Base-by-base conservation (phyloP, 768 basidiomycete genomes). In the Kwoniella botswanensis region DNA sequence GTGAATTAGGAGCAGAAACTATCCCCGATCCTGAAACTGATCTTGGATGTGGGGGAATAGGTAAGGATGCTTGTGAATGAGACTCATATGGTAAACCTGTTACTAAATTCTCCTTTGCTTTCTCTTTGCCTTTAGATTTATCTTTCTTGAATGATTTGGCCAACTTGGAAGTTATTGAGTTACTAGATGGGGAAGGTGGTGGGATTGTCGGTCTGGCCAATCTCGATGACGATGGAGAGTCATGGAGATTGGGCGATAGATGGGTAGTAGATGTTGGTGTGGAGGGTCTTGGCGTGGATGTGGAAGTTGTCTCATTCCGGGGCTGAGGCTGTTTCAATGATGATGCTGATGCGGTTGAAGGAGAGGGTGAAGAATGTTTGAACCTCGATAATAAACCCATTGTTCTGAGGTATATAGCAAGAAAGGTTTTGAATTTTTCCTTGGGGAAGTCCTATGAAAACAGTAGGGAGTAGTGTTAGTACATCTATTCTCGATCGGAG, bases 311-410 rank as follows among this genome's bases (percentile, higher is more conserved):
- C 10, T 55, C 54, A 44, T 18, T 21, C 4, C 21, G 42, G 42
- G 63, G 29, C 57, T n/a, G 15, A 4, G 46, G n/a, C 54, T 57
- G 65, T 50, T 52, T 59, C 57, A 22, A n/a, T 15, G 55, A 15
- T 18, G 65, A 43, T 24, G 22, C 59, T 26, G 63, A 22, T 21
- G 63, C 21, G 53, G 56, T 18, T 2, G 56, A 13, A 18, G 60
- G 35, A 12, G 59, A 43, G 7, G 60, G n/a, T 54, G 69, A 70
- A 12, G 69, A 35, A n/a, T 60, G 58, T 22, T 54, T 42, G 56
- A 70, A 61, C 24, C 62, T 42, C 9, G 68, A 64, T 21, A 70
- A 60, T 13, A 70, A 24, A 50, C 68, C 68, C 68, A 70, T 70
- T 21, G 21, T 57, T 24, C 22, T n/a, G 18, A 43, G 59, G 61